Evolutionary conservation across 2,329 filamentous ascomycete species (phyloP).

Genomic region (Xylariaceae sp.): DNA sequence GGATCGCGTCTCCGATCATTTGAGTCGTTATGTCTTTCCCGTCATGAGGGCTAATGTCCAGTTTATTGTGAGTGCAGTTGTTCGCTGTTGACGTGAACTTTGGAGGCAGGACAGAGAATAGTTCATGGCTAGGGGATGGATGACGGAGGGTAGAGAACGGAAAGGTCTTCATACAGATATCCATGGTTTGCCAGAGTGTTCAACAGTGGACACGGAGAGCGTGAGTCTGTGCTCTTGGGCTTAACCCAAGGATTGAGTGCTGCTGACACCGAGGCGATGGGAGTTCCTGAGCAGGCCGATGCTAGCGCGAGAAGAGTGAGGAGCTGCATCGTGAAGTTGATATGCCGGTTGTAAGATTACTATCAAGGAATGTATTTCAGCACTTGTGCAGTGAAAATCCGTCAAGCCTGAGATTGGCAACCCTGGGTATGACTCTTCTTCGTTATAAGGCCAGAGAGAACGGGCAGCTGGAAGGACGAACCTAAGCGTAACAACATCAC

Average conservation of each 20-base stretch:
- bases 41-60: slow-evolving; percentile 10
- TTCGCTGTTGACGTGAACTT: neutral
- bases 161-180: slow-evolving; percentile 15
- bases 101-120: neutral
- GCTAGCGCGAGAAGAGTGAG: slow-evolving; percentile 10
- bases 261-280: slow-evolving; percentile 5
- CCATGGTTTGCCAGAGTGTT: slow-evolving; percentile 24
- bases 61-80: slow-evolving; percentile 1
- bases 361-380: neutral
- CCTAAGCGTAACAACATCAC: neutral
- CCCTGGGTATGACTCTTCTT: neutral
- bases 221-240: slow-evolving; percentile 16
- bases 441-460: too few species aligned
- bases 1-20: slow-evolving; percentile 13
- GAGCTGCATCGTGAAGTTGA: slow-evolving; percentile 10
- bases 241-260: slow-evolving; percentile 15
- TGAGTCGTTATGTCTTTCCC: slow-evolving; percentile 15
- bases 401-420: neutral
- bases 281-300: slow-evolving; percentile 8
- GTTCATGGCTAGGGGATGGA: neutral
- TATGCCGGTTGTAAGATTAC: neutral
- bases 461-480: neutral
- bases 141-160: neutral
- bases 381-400: neutral
- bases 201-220: slow-evolving; percentile 19